Evolutionary conservation across 169 alveolate genomes (phyloP).

Genomic region (Blepharisma undulans): DNA sequence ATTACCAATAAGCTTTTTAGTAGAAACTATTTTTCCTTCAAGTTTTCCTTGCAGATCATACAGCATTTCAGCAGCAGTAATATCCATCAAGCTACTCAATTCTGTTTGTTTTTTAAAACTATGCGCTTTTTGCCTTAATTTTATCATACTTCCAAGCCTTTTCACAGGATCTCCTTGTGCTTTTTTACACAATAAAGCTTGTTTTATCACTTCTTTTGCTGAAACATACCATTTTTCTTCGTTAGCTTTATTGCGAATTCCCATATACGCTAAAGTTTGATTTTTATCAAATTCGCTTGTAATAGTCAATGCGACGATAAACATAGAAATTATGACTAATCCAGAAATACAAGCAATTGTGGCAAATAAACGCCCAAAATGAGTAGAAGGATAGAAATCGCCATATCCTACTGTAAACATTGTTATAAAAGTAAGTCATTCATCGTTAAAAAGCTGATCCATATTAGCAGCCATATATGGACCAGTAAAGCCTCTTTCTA

Average conservation of each 20-base stretch:
- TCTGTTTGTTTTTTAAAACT: slow-evolving; percentile 26
- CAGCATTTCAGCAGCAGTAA: slow-evolving; percentile 25
- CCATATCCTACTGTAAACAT: slow-evolving; percentile 81
- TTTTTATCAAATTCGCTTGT: slow-evolving; percentile 29
- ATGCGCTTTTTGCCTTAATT: neutral
- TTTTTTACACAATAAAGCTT: neutral
- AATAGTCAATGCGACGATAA: slow-evolving; percentile 48
- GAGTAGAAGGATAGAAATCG: slow-evolving; percentile 62
- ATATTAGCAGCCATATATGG: slow-evolving; percentile 33
- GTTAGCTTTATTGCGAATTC: neutral
- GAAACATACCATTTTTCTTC: neutral
- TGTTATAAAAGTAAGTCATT: slow-evolving; percentile 65
- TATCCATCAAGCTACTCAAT: neutral
- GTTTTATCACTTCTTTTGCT: slow-evolving; percentile 15
- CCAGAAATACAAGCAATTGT: slow-evolving; percentile 60
- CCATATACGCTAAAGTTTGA: slow-evolving; percentile 11
- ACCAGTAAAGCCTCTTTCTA: slow-evolving; percentile 46
- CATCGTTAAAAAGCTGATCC: slow-evolving; percentile 49
- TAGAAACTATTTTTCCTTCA: slow-evolving; percentile 8
- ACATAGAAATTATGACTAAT: slow-evolving; percentile 49
- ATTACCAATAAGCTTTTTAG: neutral
- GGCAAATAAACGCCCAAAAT: slow-evolving; percentile 58
- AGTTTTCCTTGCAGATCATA: slow-evolving; percentile 6
- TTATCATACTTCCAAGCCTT: neutral
- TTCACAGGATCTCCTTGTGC: neutral